Percentiles rank a stretch among this genome's conserved stretches.
Evolutionary conservation across 257 asterid genomes (phyloP).

Genomic region (Solanum peruvianum): DNA sequence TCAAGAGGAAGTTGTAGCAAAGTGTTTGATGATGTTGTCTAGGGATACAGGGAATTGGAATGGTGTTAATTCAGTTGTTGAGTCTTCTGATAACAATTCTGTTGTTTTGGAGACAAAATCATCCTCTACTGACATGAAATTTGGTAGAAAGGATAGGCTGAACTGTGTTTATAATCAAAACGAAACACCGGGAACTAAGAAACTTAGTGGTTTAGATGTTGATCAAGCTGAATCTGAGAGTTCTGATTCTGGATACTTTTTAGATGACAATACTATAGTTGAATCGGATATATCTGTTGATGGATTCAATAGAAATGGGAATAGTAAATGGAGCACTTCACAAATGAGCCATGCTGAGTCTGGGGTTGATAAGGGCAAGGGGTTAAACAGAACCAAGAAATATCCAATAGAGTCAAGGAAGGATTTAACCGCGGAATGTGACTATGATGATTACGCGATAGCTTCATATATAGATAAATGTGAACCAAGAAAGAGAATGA

Average conservation of each 20-base stretch:
- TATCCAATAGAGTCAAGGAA: conserved; percentile 19
- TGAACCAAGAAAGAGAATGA: conserved; percentile 29
- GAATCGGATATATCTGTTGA: conserved; percentile 69
- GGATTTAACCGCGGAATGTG: conserved; percentile 8
- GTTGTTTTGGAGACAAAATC: conserved; percentile 72
- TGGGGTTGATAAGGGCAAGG: conserved; percentile 15
- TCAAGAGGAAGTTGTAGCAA: conserved; percentile 56
- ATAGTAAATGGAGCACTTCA: conserved; percentile 12
- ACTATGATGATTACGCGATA: conserved; percentile 7
- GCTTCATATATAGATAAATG: conserved; percentile 9
- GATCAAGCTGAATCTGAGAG: conserved; percentile 26
- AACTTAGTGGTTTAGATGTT: conserved; percentile 17
- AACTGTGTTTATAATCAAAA: conserved; percentile 3
- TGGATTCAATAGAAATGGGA: conserved; percentile 16
- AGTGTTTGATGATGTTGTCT: conserved; percentile 72
- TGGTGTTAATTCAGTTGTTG: conserved; percentile 59
- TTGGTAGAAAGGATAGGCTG: conserved; percentile 12
- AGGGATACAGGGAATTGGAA: conserved; percentile 47
- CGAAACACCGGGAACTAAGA: conserved; percentile 8
- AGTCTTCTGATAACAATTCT: conserved; percentile 80
- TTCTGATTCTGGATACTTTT: conserved; percentile 89
- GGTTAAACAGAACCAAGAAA: conserved; percentile 18
- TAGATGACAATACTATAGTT: conserved; percentile 51
- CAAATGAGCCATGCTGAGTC: conserved; percentile 14
- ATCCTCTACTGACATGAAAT: conserved; percentile 49